Evolutionary conservation across 345 rosid genomes (phyloP).

Genomic region (Populus deltoides): DNA sequence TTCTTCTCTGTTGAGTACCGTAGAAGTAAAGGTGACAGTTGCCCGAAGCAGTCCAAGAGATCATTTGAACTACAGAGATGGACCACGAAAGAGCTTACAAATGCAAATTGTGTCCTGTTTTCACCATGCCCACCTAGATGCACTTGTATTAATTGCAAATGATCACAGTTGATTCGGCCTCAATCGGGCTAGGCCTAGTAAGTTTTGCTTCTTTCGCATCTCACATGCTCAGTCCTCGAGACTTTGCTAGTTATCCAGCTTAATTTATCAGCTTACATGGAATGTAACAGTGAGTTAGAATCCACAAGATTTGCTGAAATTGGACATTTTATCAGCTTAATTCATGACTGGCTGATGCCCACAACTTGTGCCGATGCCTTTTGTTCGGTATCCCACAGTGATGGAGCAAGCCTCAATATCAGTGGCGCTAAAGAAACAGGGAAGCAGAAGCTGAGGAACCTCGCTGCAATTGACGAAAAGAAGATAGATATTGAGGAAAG

Average conservation of each 20-base stretch:
- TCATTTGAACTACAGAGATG: conserved; percentile 41
- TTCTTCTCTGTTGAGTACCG: conserved; percentile 44
- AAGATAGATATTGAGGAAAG: conserved; percentile 16
- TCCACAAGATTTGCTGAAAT: not conserved
- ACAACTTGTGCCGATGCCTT: not conserved
- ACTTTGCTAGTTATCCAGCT: not conserved
- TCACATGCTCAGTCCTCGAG: not conserved
- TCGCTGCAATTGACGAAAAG: conserved; percentile 21
- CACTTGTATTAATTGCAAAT: conserved; percentile 29
- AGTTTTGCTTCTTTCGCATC: conserved; percentile 1
- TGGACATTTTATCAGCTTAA: not conserved
- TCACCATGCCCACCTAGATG: conserved; percentile 31
- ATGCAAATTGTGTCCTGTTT: conserved; percentile 20
- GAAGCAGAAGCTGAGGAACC: conserved; percentile 46
- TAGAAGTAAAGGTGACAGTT: conserved; percentile 24
- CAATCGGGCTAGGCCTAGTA: conserved; percentile 69
- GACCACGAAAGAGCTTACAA: conserved; percentile 18
- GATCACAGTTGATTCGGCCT: conserved; percentile 9
- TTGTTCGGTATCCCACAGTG: conserved; percentile 36
- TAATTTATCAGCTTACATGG: not conserved
- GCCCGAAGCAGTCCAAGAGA: conserved; percentile 42
- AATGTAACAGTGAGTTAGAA: not conserved
- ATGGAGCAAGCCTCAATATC: conserved; percentile 51
- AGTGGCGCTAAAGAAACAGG: conserved; percentile 52
- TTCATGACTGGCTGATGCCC: not conserved